These are phyloP conservation scores for Tieghemostelium lacteum DNA, from an alignment of 78 protist species.

Conservation along the genomic window DNA sequence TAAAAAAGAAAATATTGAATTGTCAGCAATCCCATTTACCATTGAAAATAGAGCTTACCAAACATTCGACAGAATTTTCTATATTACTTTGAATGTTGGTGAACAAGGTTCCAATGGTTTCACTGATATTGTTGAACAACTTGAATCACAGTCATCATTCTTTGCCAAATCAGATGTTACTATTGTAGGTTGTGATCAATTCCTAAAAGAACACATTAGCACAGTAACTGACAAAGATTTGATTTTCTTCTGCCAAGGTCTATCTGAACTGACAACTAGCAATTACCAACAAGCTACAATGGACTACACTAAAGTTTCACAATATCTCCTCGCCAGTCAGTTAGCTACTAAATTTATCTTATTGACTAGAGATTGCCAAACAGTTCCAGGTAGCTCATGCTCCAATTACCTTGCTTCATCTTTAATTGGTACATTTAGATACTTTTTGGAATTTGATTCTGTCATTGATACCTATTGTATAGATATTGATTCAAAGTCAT, in stretches of 20 bases:
- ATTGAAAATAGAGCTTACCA: too few species aligned
- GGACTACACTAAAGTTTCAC: neutral
- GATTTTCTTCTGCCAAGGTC: neutral
- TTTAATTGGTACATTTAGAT: conserved; percentile 24
- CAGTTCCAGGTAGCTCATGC: too few species aligned
- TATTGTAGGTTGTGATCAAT: too few species aligned
- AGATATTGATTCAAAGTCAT: conserved; percentile 30
- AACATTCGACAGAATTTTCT: too few species aligned
- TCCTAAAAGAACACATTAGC: too few species aligned
- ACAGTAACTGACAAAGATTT: neutral
- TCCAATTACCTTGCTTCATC: conserved; percentile 12
- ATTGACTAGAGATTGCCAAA: neutral
- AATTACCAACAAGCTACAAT: neutral
- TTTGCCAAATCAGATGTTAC: too few species aligned
- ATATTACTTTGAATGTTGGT: too few species aligned
- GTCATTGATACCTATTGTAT: neutral
- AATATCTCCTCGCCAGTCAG: neutral
- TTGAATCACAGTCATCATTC: too few species aligned
- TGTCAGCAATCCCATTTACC: too few species aligned
- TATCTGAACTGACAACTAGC: neutral
- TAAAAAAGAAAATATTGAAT: too few species aligned
- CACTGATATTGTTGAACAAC: too few species aligned
- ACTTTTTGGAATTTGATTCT: conserved; percentile 35
- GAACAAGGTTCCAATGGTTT: too few species aligned
- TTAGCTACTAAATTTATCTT: conserved; percentile 15